Evolutionary conservation across 2,329 filamentous ascomycete genomes (phyloP).

Genomic region (Tolypocladium paradoxum): DNA sequence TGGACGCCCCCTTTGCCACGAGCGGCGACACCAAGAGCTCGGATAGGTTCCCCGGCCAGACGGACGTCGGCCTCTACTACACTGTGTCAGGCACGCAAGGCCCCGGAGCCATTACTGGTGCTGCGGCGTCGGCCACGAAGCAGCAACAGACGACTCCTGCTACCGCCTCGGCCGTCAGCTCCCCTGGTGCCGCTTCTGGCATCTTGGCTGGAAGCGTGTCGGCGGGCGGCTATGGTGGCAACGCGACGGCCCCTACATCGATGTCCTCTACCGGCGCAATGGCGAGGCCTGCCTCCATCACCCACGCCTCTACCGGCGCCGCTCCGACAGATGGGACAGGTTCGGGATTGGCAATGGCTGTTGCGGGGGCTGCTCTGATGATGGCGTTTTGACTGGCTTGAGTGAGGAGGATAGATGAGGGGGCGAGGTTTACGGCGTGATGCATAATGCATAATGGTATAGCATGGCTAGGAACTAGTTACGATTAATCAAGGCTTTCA

Average conservation of each 20-base stretch:
- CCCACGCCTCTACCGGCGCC: conserved; percentile 8
- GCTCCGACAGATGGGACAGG: conserved; percentile 13
- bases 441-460: background rate
- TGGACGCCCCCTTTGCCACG: conserved; percentile 11
- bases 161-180: conserved; percentile 4
- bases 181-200: background rate
- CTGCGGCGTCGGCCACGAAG: conserved; percentile 23
- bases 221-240: background rate
- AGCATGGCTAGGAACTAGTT: background rate
- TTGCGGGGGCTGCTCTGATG: conserved; percentile 17
- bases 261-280: background rate
- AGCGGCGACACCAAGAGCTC: conserved; percentile 18
- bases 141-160: conserved; percentile 9
- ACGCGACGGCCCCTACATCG: background rate
- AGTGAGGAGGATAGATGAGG: background rate
- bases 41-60: conserved; percentile 23
- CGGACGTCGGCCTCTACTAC: conserved; percentile 32
- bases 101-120: conserved; percentile 30
- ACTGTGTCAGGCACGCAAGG: conserved; percentile 26
- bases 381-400: conserved; percentile 13
- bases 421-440: background rate
- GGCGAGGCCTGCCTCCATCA: background rate
- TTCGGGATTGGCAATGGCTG: conserved; percentile 12
- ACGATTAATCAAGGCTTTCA: background rate
- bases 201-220: too few species aligned